Evolutionary conservation across 2,329 filamentous ascomycete species (phyloP), one percentile per base, ranked within the genome.

Genomic region (Curvularia sp.): DNA sequence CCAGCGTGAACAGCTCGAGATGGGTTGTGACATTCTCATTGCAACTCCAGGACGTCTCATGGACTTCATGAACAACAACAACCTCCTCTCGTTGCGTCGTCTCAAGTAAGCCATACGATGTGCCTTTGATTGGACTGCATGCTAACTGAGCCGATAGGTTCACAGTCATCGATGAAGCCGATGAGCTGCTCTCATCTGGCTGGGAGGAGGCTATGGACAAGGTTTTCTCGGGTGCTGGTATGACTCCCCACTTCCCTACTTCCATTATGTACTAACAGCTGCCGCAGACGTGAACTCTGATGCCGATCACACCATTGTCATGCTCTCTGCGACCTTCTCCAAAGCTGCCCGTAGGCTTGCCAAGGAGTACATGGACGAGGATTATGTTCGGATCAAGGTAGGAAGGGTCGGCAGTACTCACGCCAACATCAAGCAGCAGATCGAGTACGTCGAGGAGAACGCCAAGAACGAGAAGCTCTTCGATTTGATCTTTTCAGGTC

Each of bases 321-420:
- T 99, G 81, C 98, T 98, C 76, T 97, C 93, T 0, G 95, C 95
- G 0, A 98, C 95, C 0, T 98, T 99, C 77, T 92, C 93, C 41
- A 93, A 90, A 79, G 81, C 81, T 0, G 87, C 91, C 63, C 91
- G 93, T 30, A 83, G 89, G 24, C 80, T 98, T 13, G 94, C 93
- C 10, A 88, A 86, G 58, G 83, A 90, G 28, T 91, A 93, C 71
- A 86, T 99, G 57, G 83, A 89, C 0, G 82, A 86, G 10, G 87
- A 91, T 42, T 88, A 92, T 69, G 83, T 96, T 50, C 91, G 90
- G 22, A 88, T 99, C 75, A 89, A 88, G 43, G 90, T 98, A 63
- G 95, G 95, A 30, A 91, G 94, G 69, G 87, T 92, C 26, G 95
- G 95, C 33, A 92, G 89, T 65, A 88, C 90, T 0, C 92, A 96